phyloP scores from a whole-genome alignment of 1,284 basidiomycete species.

The Ceratobasidium theobromae region DNA sequence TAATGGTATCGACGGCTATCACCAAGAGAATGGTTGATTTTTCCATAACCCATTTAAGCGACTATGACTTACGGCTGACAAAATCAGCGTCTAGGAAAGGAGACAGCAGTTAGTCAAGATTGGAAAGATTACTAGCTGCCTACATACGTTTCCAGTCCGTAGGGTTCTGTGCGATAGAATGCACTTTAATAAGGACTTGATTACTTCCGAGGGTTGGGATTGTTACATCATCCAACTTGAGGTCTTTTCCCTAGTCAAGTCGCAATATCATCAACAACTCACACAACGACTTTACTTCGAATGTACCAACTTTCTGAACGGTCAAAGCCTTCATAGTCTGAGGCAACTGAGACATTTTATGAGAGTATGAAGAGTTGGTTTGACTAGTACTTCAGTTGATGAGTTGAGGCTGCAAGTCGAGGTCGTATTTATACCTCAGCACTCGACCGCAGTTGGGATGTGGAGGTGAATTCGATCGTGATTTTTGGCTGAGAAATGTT shows the following conservation, averaged over 20 bases:
- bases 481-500: too few species aligned
- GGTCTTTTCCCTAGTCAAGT: background rate
- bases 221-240: constrained; percentile 32
- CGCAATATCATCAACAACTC: background rate
- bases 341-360: background rate
- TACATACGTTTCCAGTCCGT: constrained; percentile 42
- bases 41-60: background rate
- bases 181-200: constrained; percentile 41
- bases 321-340: background rate
- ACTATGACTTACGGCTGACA: background rate
- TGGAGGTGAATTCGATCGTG: too few species aligned
- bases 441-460: too few species aligned
- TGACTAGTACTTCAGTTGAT: too few species aligned
- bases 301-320: background rate
- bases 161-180: constrained; percentile 41
- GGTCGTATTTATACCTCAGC: too few species aligned
- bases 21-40: background rate
- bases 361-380: background rate
- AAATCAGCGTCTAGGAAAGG: background rate
- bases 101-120: background rate
- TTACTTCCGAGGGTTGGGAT: constrained; percentile 36
- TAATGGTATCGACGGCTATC: constrained; percentile 38
- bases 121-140: background rate
- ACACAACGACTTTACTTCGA: background rate
- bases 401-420: too few species aligned